Percentiles rank a stretch among this genome's conserved stretches.
Evolutionary conservation across 176 grass and related monocot species (phyloP).

Genomic region (Dactylis glomerata): DNA sequence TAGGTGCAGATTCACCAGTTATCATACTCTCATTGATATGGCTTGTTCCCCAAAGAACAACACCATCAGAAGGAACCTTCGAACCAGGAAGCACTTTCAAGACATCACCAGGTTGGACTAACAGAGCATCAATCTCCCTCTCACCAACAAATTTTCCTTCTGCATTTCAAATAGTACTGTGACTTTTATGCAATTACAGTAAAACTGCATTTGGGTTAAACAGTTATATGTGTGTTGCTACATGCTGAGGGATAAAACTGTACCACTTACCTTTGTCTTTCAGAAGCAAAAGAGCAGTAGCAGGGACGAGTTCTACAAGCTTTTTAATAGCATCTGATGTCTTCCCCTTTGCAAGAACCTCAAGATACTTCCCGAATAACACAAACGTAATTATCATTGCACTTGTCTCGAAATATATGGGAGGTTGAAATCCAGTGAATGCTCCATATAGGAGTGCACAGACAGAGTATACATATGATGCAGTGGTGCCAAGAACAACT

Average conservation of each 20-base stretch:
- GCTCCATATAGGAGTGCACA: constrained; percentile 74
- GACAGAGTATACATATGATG: constrained; percentile 89
- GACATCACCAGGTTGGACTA: constrained; percentile 89
- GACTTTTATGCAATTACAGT: constrained; percentile 9
- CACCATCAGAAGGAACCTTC: constrained; percentile 89
- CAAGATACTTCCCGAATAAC: constrained; percentile 94
- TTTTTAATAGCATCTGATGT: constrained; percentile 99
- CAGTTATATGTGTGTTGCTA: background rate
- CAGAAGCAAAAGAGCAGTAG: constrained; percentile 88
- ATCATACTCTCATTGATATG: constrained; percentile 99
- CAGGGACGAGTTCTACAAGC: constrained; percentile 90
- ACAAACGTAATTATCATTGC: constrained; percentile 99
- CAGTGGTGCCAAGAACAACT: constrained; percentile 88
- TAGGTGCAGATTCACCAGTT: constrained; percentile 86
- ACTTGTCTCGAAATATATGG: constrained; percentile 98
- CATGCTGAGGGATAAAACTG: background rate
- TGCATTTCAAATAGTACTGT: constrained; percentile 33
- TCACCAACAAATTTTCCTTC: constrained; percentile 66
- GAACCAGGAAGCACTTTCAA: constrained; percentile 97
- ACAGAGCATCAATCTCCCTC: constrained; percentile 87
- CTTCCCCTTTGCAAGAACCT: constrained; percentile 93
- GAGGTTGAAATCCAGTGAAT: constrained; percentile 64
- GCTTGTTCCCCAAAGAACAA: constrained; percentile 80
- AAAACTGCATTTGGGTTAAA: constrained; percentile 4
- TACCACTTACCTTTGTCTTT: constrained; percentile 71